Evolutionary conservation across 208 protist species (phyloP).

Genomic region (Leptomonas pyrrhocoris): DNA sequence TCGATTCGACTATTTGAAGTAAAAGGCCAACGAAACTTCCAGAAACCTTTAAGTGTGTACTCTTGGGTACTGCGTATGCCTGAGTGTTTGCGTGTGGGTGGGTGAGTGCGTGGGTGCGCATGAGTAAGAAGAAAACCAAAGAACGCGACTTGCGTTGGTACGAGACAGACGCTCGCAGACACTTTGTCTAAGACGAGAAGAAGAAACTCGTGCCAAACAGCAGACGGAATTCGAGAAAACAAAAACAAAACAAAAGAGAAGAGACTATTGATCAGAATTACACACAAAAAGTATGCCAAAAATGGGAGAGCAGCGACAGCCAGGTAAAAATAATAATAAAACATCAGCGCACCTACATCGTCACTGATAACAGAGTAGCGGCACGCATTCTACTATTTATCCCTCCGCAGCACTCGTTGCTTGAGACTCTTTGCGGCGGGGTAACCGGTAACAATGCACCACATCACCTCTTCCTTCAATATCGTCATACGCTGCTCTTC

Average conservation of each 20-base stretch:
- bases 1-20: neutral
- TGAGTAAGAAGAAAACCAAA: too few species aligned
- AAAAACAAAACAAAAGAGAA: slow-evolving; percentile 15
- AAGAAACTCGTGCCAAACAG: too few species aligned
- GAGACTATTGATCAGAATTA: too few species aligned
- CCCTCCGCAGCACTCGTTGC: slow-evolving; percentile 19
- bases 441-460: slow-evolving; percentile 33
- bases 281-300: too few species aligned
- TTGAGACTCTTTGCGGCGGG: slow-evolving; percentile 22
- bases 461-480: slow-evolving; percentile 46
- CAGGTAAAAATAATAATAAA: too few species aligned
- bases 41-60: neutral
- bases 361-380: neutral
- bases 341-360: neutral
- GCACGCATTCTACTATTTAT: neutral
- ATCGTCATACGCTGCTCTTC: slow-evolving; percentile 35
- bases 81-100: too few species aligned
- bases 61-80: too few species aligned
- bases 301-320: too few species aligned
- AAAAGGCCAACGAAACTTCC: neutral
- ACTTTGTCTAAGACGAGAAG: too few species aligned
- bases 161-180: too few species aligned
- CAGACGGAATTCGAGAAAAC: neutral
- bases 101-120: too few species aligned
- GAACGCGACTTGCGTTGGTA: too few species aligned